These are phyloP conservation scores for Chenopodium berlandieri DNA, from an alignment of 148 eudicot species.

Conservation along the genomic window DNA sequence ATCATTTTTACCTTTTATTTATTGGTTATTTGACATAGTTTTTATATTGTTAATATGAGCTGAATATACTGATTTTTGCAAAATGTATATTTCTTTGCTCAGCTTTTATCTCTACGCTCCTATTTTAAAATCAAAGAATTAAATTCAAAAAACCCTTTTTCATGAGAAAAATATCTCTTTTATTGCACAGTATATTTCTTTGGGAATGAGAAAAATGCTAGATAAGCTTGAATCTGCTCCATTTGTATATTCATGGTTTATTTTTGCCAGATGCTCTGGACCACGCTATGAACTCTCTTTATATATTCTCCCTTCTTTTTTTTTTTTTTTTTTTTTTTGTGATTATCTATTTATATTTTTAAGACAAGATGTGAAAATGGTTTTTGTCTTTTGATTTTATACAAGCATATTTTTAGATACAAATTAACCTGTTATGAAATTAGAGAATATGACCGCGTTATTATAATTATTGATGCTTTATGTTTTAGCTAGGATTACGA, in stretches of 20 bases:
- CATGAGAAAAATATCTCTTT: not conserved
- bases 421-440: too few relatives aligned
- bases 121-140: constrained; percentile 5
- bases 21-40: not conserved
- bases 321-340: not conserved
- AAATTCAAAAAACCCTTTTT: constrained; percentile 4
- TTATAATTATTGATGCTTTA: too few relatives aligned
- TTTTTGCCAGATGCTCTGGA: too few relatives aligned
- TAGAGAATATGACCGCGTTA: too few relatives aligned
- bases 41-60: constrained; percentile 26
- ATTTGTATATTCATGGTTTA: not conserved
- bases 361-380: too few relatives aligned
- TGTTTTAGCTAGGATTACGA: too few relatives aligned
- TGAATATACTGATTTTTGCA: constrained; percentile 36
- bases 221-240: constrained; percentile 4
- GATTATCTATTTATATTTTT: not conserved
- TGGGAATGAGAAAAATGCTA: not conserved
- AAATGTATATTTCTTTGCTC: constrained; percentile 19
- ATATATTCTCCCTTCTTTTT: not conserved
- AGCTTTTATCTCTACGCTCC: constrained; percentile 26
- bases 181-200: not conserved
- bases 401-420: too few relatives aligned
- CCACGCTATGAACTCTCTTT: not conserved
- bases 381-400: too few relatives aligned
- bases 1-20: constrained; percentile 8